phyloP scores from a whole-genome alignment of 345 rosid species.

The Odontarrhena argentea region DNA sequence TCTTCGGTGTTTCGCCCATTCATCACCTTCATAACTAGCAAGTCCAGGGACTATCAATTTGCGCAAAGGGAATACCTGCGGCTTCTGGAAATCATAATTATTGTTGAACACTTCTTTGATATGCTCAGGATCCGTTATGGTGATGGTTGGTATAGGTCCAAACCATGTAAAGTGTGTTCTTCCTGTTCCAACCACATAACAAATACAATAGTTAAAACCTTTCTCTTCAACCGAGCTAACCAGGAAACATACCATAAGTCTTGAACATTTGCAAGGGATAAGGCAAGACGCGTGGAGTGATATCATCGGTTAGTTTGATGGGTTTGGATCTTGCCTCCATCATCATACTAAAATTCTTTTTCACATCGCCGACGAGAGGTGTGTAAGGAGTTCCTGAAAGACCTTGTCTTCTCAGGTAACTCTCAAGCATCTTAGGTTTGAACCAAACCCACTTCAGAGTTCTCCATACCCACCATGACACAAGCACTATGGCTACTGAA shows the following conservation, averaged over 20 bases:
- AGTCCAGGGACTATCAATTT: constrained; percentile 40
- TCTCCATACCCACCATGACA: constrained; percentile 38
- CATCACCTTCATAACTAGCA: constrained; percentile 37
- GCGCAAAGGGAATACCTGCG: constrained; percentile 5
- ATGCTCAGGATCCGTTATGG: constrained; percentile 46
- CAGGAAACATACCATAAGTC: constrained; percentile 29
- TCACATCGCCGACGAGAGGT: constrained; percentile 38
- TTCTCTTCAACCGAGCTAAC: neutral
- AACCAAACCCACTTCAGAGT: constrained; percentile 39
- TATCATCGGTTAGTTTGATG: constrained; percentile 35
- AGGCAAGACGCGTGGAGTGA: constrained; percentile 33
- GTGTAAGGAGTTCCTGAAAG: constrained; percentile 42
- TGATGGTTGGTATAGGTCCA: constrained; percentile 49
- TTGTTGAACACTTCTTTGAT: constrained; percentile 45
- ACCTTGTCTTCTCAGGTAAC: constrained; percentile 39
- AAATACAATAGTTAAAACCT: constrained; percentile 1
- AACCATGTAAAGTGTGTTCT: constrained; percentile 46
- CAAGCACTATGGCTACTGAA: constrained; percentile 5
- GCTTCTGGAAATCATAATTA: constrained; percentile 44
- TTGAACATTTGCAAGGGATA: constrained; percentile 29
- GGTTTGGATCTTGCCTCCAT: constrained; percentile 34
- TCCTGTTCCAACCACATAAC: constrained; percentile 38
- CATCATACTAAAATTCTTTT: constrained; percentile 13
- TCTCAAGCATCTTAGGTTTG: constrained; percentile 40
- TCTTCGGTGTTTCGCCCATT: constrained; percentile 49